A percentile compares a stretch with the other conserved stretches of the same genome.
These are phyloP conservation scores for Dioszegia hungarica DNA, from an alignment of 768 basidiomycete species.

Conservation along the genomic window DNA sequence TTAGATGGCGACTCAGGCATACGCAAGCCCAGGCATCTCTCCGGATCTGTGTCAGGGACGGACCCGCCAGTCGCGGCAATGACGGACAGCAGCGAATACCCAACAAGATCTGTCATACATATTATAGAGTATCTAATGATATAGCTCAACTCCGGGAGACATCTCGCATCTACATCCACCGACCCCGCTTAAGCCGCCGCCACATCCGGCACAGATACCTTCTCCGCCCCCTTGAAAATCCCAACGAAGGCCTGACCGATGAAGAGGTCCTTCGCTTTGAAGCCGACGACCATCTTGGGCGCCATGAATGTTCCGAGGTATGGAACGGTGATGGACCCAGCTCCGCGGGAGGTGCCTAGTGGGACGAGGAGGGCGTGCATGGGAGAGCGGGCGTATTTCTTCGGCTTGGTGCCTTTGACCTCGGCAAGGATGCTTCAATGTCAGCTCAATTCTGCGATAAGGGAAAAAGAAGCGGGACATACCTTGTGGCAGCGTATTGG, in stretches of 20 bases:
- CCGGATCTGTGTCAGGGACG: too few species aligned
- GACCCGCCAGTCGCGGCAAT: too few species aligned
- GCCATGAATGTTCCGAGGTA: slow-evolving; percentile 89
- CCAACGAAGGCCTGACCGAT: slow-evolving; percentile 66
- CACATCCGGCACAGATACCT: slow-evolving; percentile 2
- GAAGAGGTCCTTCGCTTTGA: slow-evolving; percentile 80
- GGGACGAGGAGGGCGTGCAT: slow-evolving; percentile 65
- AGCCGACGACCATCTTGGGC: slow-evolving; percentile 87
- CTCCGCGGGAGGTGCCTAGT: slow-evolving; percentile 19
- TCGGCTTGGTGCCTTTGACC: slow-evolving; percentile 18
- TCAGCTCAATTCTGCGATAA: background rate
- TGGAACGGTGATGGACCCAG: slow-evolving; percentile 21
- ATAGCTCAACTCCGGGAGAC: too few species aligned
- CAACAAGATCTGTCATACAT: background rate
- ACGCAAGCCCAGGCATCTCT: too few species aligned
- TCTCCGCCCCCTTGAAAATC: slow-evolving; percentile 57
- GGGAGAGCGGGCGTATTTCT: slow-evolving; percentile 55
- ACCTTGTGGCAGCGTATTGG: slow-evolving; percentile 20
- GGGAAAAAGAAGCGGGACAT: background rate
- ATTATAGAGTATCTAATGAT: too few species aligned
- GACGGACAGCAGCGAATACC: background rate
- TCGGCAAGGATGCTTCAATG: slow-evolving; percentile 24
- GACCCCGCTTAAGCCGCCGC: too few species aligned
- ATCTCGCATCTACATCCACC: too few species aligned
- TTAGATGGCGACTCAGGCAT: too few species aligned